These are phyloP conservation scores for Aristolochia fimbriata DNA, from an alignment of 164 flowering plant species.

Conservation along the genomic window DNA sequence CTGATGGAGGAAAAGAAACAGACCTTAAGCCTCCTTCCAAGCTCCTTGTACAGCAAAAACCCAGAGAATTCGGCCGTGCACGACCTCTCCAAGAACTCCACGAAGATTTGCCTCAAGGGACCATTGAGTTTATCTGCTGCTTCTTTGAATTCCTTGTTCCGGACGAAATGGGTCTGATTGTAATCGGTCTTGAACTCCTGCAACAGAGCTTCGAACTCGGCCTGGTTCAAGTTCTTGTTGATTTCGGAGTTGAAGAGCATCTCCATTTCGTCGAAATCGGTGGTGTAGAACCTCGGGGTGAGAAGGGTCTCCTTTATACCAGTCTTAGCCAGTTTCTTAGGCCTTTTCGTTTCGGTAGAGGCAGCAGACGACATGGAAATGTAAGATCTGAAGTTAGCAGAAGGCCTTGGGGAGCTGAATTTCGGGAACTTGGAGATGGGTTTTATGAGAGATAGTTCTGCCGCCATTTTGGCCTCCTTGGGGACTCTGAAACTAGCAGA, in stretches of 20 bases:
- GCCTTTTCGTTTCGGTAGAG: slow-evolving; percentile 13
- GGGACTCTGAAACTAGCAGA: neutral
- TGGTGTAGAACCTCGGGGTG: slow-evolving; percentile 94
- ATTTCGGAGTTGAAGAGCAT: slow-evolving; percentile 82
- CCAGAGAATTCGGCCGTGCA: slow-evolving; percentile 99
- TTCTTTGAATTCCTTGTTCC: slow-evolving; percentile 95
- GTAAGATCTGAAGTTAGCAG: slow-evolving; percentile 4
- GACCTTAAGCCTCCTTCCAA: slow-evolving; percentile 97
- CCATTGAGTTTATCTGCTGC: slow-evolving; percentile 90
- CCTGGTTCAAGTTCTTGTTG: slow-evolving; percentile 74
- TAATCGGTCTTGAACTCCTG: slow-evolving; percentile 97
- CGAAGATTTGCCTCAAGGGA: slow-evolving; percentile 80
- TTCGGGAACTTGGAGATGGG: slow-evolving; percentile 54
- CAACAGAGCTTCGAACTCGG: slow-evolving; percentile 77
- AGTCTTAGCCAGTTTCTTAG: slow-evolving; percentile 36
- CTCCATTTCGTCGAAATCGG: slow-evolving; percentile 98
- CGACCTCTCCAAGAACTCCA: slow-evolving; percentile 95
- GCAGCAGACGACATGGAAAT: slow-evolving; percentile 48
- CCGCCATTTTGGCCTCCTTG: slow-evolving; percentile 32
- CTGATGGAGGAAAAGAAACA: too few species aligned
- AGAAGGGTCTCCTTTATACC: slow-evolving; percentile 74
- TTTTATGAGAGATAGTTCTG: slow-evolving; percentile 70
- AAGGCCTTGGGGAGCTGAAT: slow-evolving; percentile 12
- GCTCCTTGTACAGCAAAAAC: slow-evolving; percentile 92
- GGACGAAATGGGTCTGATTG: slow-evolving; percentile 93